Percentiles rank a stretch among this genome's conserved stretches.
phyloP scores from a whole-genome alignment of 306 rosid genomes.

The Vicia villosa region DNA sequence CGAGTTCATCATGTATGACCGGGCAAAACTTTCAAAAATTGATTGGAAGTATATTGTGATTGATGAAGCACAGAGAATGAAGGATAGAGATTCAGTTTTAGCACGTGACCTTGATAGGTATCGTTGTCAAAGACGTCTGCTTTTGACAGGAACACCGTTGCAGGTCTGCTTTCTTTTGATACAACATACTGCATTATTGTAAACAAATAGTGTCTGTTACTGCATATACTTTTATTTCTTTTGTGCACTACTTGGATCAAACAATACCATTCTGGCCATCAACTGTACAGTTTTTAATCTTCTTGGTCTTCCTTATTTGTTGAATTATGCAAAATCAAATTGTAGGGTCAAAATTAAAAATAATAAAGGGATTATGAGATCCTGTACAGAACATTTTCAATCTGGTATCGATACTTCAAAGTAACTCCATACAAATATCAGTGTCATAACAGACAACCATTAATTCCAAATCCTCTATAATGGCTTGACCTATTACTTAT shows the following conservation, averaged over 20 bases:
- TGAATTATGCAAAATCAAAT: background rate
- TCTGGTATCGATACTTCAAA: background rate
- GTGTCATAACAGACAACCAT: background rate
- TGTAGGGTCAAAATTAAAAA: background rate
- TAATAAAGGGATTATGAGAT: background rate
- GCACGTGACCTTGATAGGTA: constrained; percentile 99
- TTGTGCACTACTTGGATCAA: background rate
- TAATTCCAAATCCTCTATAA: constrained; percentile 18
- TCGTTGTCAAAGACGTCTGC: constrained; percentile 96
- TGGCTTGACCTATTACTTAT: background rate
- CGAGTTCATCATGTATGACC: constrained; percentile 99
- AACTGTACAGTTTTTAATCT: constrained; percentile 12
- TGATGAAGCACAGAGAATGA: constrained; percentile 99
- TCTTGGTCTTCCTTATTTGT: constrained; percentile 3
- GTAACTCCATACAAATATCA: background rate
- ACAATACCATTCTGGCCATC: constrained; percentile 1
- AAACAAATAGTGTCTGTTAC: background rate
- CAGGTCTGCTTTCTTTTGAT: constrained; percentile 59
- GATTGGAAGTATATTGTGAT: constrained; percentile 97
- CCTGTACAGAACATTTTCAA: background rate
- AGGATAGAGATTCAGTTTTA: constrained; percentile 94
- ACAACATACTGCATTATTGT: constrained; percentile 27
- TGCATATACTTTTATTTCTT: constrained; percentile 19
- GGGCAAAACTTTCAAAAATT: constrained; percentile 88
- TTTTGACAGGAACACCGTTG: constrained; percentile 98